Conservation (phyloP, 2,329 filamentous ascomycete genomes). For the Atkinsonella texensis region DNA sequence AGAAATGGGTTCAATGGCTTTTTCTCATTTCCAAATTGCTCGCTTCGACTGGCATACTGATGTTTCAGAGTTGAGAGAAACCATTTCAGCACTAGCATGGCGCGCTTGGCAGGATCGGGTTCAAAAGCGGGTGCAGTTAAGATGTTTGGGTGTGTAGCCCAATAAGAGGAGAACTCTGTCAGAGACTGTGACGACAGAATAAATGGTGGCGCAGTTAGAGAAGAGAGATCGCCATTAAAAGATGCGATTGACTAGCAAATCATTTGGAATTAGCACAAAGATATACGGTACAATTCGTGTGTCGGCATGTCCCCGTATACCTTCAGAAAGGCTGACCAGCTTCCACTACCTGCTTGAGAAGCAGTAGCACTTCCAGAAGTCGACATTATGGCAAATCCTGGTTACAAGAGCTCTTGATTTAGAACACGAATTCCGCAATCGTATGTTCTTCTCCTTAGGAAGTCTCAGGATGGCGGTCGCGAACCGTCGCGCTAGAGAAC, state of each 20-base stretch:
- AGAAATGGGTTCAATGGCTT: conserved; percentile 96
- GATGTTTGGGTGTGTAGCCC: conserved; percentile 65
- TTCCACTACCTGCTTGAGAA: conserved; percentile 29
- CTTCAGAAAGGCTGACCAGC: conserved; percentile 42
- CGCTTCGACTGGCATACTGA: conserved; percentile 63
- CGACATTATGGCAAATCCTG: conserved; percentile 16
- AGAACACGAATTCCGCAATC: neutral
- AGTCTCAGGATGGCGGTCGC: neutral
- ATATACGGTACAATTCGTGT: neutral
- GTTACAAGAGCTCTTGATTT: neutral
- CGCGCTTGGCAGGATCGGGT: conserved; percentile 67
- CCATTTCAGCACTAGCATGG: conserved; percentile 87
- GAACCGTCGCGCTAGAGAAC: neutral
- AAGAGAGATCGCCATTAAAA: conserved; percentile 72
- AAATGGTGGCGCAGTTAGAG: conserved; percentile 70
- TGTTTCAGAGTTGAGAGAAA: conserved; percentile 89
- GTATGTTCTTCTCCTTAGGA: neutral
- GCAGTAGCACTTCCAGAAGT: conserved; percentile 17
- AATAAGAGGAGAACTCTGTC: conserved; percentile 73
- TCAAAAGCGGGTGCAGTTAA: conserved; percentile 76
- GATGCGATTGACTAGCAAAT: conserved; percentile 54
- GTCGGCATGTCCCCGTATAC: conserved; percentile 17
- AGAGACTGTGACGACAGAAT: conserved; percentile 69
- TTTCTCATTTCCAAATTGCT: conserved; percentile 81
- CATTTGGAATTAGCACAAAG: conserved; percentile 1